These are phyloP conservation scores for Hansfordia pulvinata DNA, from an alignment of 2,329 filamentous ascomycete genomes.

Conservation along the genomic window DNA sequence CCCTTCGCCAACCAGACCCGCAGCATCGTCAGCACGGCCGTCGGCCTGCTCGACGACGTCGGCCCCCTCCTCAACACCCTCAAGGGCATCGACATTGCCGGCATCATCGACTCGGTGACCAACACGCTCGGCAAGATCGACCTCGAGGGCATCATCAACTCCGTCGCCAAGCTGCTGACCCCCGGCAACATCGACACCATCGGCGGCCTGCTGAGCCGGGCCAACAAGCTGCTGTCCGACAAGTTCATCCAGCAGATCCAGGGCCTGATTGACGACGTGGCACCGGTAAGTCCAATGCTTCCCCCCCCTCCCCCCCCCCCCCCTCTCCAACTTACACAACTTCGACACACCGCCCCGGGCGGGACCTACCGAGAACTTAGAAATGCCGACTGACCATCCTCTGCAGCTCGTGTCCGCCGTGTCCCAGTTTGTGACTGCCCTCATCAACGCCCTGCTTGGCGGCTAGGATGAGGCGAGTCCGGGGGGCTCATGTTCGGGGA, in stretches of 20 bases:
- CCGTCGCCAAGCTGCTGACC: too few species aligned
- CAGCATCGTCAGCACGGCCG: slow-evolving; percentile 27
- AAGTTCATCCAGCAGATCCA: not conserved
- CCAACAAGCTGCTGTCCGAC: too few species aligned
- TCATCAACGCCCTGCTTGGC: too few species aligned
- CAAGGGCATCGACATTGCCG: not conserved
- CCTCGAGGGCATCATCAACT: slow-evolving; percentile 6
- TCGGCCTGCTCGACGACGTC: slow-evolving; percentile 1
- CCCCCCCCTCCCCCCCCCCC: too few species aligned
- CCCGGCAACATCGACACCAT: too few species aligned
- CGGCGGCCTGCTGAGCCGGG: not conserved
- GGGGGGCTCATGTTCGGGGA: too few species aligned
- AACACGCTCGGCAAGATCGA: slow-evolving; percentile 8
- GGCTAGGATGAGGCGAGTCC: too few species aligned
- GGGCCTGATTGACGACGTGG: not conserved
- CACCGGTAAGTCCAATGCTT: not conserved
- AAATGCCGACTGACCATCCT: not conserved
- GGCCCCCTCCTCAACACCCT: not conserved
- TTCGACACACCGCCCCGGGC: too few species aligned
- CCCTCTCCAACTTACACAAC: too few species aligned
- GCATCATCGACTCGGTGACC: not conserved
- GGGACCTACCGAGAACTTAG: too few species aligned
- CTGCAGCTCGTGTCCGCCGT: not conserved
- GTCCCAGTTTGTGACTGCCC: not conserved
- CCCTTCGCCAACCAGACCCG: slow-evolving; percentile 24